phyloP scores from a whole-genome alignment of 768 basidiomycete genomes.

The Pleurotus citrinopileatus region DNA sequence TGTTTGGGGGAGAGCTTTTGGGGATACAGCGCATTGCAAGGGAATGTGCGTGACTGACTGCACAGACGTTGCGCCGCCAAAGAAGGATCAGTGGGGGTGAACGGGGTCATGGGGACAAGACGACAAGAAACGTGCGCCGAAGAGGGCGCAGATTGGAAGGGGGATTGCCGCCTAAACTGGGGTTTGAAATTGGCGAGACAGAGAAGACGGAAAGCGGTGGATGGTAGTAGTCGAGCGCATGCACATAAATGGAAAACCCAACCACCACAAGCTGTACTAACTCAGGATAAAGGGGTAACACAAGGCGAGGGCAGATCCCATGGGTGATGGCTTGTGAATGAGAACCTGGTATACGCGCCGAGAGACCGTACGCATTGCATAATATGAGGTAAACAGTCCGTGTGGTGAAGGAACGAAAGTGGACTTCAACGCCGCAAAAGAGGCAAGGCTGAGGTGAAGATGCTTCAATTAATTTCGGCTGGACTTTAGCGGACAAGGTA shows the following conservation, averaged over 20 bases:
- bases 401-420: too few species aligned
- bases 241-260: neutral
- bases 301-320: too few species aligned
- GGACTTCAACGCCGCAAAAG: too few species aligned
- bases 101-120: neutral
- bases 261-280: neutral
- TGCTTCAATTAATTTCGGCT: too few species aligned
- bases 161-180: neutral
- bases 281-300: neutral
- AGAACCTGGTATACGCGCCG: too few species aligned
- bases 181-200: neutral
- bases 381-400: too few species aligned
- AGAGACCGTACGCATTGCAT: too few species aligned
- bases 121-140: neutral
- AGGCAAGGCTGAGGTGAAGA: too few species aligned
- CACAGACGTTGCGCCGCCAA: neutral
- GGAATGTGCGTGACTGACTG: neutral
- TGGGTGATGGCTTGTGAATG: too few species aligned
- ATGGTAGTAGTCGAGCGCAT: neutral
- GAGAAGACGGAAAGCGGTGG: neutral
- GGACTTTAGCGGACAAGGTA: too few species aligned
- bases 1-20: neutral
- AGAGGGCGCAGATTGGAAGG: neutral
- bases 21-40: neutral
- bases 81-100: neutral